Base-by-base conservation (phyloP, 106 monocot genomes). In the Vanilla planifolia region DNA sequence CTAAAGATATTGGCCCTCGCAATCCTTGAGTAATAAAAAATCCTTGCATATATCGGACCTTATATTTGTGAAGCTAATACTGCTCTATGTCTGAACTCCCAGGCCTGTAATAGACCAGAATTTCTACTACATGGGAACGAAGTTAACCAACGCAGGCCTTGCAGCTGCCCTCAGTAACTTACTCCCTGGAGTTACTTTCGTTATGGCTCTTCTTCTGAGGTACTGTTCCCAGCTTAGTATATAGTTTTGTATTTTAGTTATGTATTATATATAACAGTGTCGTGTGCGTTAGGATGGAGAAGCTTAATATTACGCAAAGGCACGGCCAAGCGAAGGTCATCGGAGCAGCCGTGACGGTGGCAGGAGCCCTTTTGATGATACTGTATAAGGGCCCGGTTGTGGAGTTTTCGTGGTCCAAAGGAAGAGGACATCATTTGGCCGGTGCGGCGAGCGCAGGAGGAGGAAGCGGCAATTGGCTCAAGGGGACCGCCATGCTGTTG, bases 61-160 rank as follows among this genome's bases (percentile, higher is more conserved):
- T n/a, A n/a, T n/a, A n/a, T n/a, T n/a, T n/a, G n/a, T n/a, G n/a
- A n/a, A n/a, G n/a, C n/a, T n/a, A n/a, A n/a, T n/a, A n/a, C n/a
- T n/a, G 15, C 27, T 51, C 51, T n/a, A 0, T 15, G 1, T 15
- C 21, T 24, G 4, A 34, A n/a, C 19, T 33, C 33, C 6, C 67
- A 94, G 95, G 74, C 89, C 89, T 19, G 95, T 90, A 6, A 72
- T 96, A 64, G 95, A 87, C 61, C 86, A 86, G 53, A 90, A 90
- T 67, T 79, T 86, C 43, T 86, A 86, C 74, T 87, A 96, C 61
- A 55, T 77, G 78, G 95, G 95, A 13, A 51, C 80, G n/a, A 83
- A 90, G 28, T 22, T 62, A 43, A 96, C 95, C 19, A 69, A 72
- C 0, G 89, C 95, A 20, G 84, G 86, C 63, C 90, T 84, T 44